A percentile compares a stretch with the other conserved stretches of the same genome.
phyloP scores from a whole-genome alignment of 495 filamentous ascomycete species.

The Penicillium antarcticum region DNA sequence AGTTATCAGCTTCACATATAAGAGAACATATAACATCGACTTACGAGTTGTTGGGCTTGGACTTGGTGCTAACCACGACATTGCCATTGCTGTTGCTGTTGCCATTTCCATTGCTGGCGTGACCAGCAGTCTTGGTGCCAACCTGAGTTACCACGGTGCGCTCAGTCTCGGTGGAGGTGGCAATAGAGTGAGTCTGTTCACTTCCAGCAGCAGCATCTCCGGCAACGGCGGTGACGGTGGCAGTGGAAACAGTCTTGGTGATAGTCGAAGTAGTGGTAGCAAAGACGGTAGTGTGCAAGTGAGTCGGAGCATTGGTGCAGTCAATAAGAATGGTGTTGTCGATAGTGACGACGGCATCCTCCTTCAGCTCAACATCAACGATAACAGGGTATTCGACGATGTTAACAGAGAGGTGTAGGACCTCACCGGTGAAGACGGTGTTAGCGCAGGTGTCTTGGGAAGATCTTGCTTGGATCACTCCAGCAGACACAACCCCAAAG shows the following conservation, averaged over 20 bases:
- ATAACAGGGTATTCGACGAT: constrained; percentile 16
- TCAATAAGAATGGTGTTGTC: constrained; percentile 17
- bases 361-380: constrained; percentile 12
- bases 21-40: neutral
- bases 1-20: neutral
- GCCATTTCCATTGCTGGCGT: too few species aligned
- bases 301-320: constrained; percentile 14
- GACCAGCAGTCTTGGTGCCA: constrained; percentile 3
- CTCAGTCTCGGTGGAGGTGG: constrained; percentile 1
- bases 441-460: constrained; percentile 11
- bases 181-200: neutral
- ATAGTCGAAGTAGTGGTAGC: constrained; percentile 11
- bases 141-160: constrained; percentile 9
- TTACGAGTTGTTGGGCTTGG: constrained; percentile 1
- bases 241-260: constrained; percentile 17
- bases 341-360: constrained; percentile 13
- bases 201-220: neutral
- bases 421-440: constrained; percentile 11
- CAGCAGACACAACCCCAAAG: constrained; percentile 8
- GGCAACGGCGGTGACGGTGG: constrained; percentile 8
- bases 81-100: too few species aligned
- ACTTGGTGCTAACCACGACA: too few species aligned
- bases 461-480: constrained; percentile 4
- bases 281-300: constrained; percentile 14
- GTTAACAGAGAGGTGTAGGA: constrained; percentile 15